Base-by-base conservation (phyloP, 257 asterid species). In the Lycium barbarum region DNA sequence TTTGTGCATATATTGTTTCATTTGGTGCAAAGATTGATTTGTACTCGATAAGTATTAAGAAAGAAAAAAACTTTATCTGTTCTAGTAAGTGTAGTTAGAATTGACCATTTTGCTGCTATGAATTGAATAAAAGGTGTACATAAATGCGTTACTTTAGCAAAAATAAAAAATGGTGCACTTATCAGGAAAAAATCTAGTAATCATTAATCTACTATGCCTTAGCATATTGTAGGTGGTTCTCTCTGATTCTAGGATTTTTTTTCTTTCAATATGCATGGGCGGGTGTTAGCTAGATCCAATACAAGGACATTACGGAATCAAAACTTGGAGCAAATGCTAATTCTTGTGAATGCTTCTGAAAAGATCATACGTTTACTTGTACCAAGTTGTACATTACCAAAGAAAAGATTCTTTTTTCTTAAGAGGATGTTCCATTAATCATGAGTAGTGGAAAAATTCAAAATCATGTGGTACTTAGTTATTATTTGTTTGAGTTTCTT, bases 401-500 rank as follows among this genome's bases (percentile, higher is more conserved):
- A 55, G 20, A 72, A 49, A 74, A 4, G 62, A 74, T 49, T 1
- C 62, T 0, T 38, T 70, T 70, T 17, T 49, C 22, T 10, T 63
- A 74, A 12, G 40, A 20, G 40, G 61, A 49, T 20, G 81, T 49
- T 74, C 20, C 81, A 49, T 74, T 22, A 47, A 7, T 49, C 43
- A 49, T 22, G 81, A 13, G 59, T 22, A 74, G 43, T 74, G 18
- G 61, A 8, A 49, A 72, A 74, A 73, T 20, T 26, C 38, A 22
- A 73, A 20, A 20, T 47, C 6, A 73, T 47, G 81, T 73, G 2
- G 80, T 11, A 20, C 6, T 47, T 73, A 11, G 59, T 73, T 12
- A 9, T 71, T 43, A 26, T 2, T 73, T 73, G 40, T 20, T 73
- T 47, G 81, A 73, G n/a, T 73, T 73, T 73, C 80, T n/a, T 73